A percentile compares a stretch with the other conserved stretches of the same genome.
These are phyloP conservation scores for Taphrina confusa DNA, from an alignment of 1,139 yeast genomes.

Conservation along the genomic window DNA sequence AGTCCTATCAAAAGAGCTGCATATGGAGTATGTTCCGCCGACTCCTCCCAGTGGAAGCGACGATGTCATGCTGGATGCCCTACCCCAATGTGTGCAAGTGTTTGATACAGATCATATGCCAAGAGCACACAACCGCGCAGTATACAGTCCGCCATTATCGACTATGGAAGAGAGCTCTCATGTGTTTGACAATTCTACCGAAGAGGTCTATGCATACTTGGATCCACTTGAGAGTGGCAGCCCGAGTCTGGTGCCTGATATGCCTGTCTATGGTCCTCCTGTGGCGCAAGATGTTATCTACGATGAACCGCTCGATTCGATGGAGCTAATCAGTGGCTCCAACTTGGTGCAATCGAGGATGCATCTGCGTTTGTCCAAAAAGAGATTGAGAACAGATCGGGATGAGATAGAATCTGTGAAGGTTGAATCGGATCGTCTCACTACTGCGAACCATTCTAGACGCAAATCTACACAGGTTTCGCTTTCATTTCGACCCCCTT, in stretches of 20 bases:
- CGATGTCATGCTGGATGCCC: conserved; percentile 7
- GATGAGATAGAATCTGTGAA: conserved; percentile 2
- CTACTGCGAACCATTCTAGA: background rate
- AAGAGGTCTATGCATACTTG: conserved; percentile 28
- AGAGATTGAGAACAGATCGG: conserved; percentile 19
- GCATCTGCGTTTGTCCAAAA: background rate
- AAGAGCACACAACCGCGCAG: background rate
- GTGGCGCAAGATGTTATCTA: conserved; percentile 22
- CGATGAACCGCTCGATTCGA: conserved; percentile 11
- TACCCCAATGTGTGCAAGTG: background rate
- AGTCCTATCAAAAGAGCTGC: conserved; percentile 9
- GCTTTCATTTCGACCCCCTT: conserved; percentile 66
- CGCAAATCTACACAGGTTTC: conserved; percentile 20
- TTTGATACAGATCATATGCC: background rate
- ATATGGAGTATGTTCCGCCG: conserved; percentile 17
- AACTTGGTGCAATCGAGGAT: conserved; percentile 23
- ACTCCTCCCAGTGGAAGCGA: conserved; percentile 22
- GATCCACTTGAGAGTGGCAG: background rate
- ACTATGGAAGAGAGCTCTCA: conserved; percentile 17
- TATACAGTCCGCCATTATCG: conserved; percentile 27
- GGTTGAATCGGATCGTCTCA: background rate
- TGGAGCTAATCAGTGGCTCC: conserved; percentile 26
- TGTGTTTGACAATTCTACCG: conserved; percentile 27
- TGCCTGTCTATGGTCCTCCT: conserved; percentile 37
- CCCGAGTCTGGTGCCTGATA: conserved; percentile 27